Evolutionary conservation across 208 protist species (phyloP).

Genomic region (Vickermania spadyakhi): DNA sequence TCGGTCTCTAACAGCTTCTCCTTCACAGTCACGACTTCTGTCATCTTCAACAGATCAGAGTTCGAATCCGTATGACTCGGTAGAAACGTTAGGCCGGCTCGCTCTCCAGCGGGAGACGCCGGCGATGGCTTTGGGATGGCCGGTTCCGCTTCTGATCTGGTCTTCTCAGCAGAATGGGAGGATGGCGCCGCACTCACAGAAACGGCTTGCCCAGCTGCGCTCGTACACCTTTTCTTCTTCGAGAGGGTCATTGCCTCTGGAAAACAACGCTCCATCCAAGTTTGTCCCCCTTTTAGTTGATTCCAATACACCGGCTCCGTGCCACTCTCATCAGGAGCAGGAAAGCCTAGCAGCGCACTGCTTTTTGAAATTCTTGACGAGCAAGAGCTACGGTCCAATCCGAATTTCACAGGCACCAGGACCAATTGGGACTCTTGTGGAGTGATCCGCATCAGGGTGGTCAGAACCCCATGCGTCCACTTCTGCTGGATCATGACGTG

Average conservation of each 20-base stretch:
- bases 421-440: background rate
- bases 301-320: background rate
- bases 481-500: slow-evolving; percentile 29
- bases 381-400: background rate
- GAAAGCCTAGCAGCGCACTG: no score
- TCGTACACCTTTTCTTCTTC: no score
- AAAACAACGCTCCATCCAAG: background rate
- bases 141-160: background rate
- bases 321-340: background rate
- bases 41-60: slow-evolving; percentile 17
- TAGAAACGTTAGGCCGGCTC: background rate
- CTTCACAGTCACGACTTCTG: slow-evolving; percentile 3
- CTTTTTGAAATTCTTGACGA: no score
- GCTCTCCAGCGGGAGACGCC: background rate
- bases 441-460: slow-evolving; percentile 9
- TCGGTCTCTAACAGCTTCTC: slow-evolving; percentile 16
- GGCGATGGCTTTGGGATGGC: background rate
- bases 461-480: slow-evolving; percentile 44
- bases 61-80: no score
- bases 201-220: background rate
- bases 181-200: background rate
- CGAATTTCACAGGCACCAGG: background rate
- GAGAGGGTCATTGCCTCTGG: no score
- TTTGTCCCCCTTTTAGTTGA: slow-evolving; percentile 6
- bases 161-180: background rate